Conservation (phyloP, 176 grass and related monocot species). For the Elymus sibiricus region DNA sequence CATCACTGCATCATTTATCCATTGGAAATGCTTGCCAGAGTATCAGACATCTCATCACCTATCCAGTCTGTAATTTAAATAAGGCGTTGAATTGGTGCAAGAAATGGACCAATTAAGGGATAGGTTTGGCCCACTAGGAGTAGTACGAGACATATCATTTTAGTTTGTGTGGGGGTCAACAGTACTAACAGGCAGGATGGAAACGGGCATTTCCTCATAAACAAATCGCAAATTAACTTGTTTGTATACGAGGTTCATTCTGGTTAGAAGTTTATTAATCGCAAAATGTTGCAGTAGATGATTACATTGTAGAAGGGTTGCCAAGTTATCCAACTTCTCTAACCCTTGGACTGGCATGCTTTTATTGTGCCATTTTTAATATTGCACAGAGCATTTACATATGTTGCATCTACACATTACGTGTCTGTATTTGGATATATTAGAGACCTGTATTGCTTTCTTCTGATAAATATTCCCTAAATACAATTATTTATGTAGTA, state of each 20-base stretch:
- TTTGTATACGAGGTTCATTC: neutral
- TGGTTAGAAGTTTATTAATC: neutral
- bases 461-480: neutral
- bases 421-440: neutral
- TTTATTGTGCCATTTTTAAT: neutral
- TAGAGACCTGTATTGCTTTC: neutral
- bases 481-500: neutral
- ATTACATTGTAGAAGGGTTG: neutral
- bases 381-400: neutral
- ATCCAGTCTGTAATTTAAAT: neutral
- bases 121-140: neutral
- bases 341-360: neutral
- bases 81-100: constrained; percentile 2
- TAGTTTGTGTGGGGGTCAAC: neutral
- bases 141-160: neutral
- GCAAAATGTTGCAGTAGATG: neutral
- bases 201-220: neutral
- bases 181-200: neutral
- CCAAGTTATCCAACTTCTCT: neutral
- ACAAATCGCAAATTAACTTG: neutral
- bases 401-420: neutral
- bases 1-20: neutral
- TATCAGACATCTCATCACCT: neutral
- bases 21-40: neutral
- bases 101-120: neutral